Evolutionary conservation across 257 asterid genomes (phyloP).

Genomic region (Solanum infundibuliforme): DNA sequence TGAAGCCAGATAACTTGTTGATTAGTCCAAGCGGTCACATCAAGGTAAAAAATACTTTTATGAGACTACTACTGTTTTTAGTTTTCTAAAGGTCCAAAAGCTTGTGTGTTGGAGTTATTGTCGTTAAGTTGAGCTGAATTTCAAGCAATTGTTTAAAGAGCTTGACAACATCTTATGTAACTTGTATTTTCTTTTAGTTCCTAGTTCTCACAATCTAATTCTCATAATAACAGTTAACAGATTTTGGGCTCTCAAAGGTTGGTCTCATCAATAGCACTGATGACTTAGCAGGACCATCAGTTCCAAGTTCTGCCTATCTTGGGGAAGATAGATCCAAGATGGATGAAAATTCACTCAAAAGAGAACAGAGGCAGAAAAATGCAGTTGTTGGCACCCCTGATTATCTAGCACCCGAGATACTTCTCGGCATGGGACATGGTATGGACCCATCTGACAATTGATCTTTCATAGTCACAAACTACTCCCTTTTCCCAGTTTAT

Average conservation of each 20-base stretch:
- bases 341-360: slow-evolving; percentile 39
- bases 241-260: slow-evolving; percentile 95
- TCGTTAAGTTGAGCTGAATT: background rate
- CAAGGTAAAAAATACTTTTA: slow-evolving; percentile 48
- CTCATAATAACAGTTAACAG: slow-evolving; percentile 79
- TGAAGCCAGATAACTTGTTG: slow-evolving; percentile 96
- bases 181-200: background rate
- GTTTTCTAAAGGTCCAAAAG: background rate
- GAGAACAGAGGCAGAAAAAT: slow-evolving; percentile 65
- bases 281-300: slow-evolving; percentile 85
- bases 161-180: background rate
- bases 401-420: slow-evolving; percentile 98
- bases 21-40: slow-evolving; percentile 97
- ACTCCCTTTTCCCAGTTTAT: background rate
- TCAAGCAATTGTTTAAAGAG: background rate
- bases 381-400: slow-evolving; percentile 95
- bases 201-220: slow-evolving; percentile 26
- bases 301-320: slow-evolving; percentile 31
- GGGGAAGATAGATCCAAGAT: slow-evolving; percentile 56
- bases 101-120: background rate
- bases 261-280: slow-evolving; percentile 97
- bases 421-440: slow-evolving; percentile 99
- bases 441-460: slow-evolving; percentile 10
- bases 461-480: slow-evolving; percentile 3
- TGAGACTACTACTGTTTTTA: background rate